These are phyloP conservation scores for Hemileccinum rubropunctum DNA, from an alignment of 768 basidiomycete genomes.

Conservation along the genomic window DNA sequence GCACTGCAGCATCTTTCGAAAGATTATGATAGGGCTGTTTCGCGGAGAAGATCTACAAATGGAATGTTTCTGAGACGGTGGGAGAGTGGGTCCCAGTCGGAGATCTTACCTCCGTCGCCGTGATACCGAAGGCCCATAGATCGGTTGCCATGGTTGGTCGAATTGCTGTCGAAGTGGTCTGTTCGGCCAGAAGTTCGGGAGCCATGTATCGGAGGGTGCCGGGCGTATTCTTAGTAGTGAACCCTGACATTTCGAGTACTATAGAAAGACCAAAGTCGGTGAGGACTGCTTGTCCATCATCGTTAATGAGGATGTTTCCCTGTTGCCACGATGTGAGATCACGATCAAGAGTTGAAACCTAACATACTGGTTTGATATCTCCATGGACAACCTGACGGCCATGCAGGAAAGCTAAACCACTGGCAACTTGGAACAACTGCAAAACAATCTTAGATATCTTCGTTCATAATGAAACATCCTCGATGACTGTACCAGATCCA, in stretches of 20 bases:
- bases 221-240: slow-evolving; percentile 35
- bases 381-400: slow-evolving; percentile 30
- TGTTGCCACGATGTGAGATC: slow-evolving; percentile 10
- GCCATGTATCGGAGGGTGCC: slow-evolving; percentile 42
- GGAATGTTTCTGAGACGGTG: background rate
- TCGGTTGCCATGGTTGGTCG: slow-evolving; percentile 30
- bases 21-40: slow-evolving; percentile 20
- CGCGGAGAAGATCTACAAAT: slow-evolving; percentile 22
- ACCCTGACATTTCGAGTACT: slow-evolving; percentile 35
- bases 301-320: slow-evolving; percentile 38
- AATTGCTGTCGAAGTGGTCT: slow-evolving; percentile 11
- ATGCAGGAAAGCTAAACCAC: slow-evolving; percentile 27
- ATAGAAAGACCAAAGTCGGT: slow-evolving; percentile 41
- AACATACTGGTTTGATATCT: slow-evolving; percentile 37
- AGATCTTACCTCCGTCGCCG: slow-evolving; percentile 32
- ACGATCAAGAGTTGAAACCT: background rate
- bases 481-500: slow-evolving; percentile 21
- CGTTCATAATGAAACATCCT: background rate
- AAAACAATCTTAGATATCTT: background rate
- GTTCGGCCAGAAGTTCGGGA: slow-evolving; percentile 29
- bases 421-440: slow-evolving; percentile 22
- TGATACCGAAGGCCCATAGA: slow-evolving; percentile 38
- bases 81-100: background rate
- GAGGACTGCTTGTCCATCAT: slow-evolving; percentile 30
- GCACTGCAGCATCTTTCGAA: slow-evolving; percentile 12